Evolutionary conservation across 225 moss, liverwort and hornwort species (phyloP).

Genomic region (Pseudisothecium myosuroides): DNA sequence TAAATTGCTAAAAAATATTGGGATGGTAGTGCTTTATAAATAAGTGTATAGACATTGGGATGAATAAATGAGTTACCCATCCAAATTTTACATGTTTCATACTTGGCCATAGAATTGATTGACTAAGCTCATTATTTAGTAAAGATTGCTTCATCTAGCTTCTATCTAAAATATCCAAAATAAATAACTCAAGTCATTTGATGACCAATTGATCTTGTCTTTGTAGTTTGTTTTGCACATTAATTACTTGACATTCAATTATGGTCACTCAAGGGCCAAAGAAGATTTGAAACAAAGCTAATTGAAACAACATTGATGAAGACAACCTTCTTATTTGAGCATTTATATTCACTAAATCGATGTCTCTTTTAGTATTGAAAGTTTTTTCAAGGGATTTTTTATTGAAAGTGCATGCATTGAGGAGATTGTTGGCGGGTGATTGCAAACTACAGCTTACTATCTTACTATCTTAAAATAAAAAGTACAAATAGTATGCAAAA

Average conservation of each 20-base stretch:
- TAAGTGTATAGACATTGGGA: rapidly evolving
- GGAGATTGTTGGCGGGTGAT: not conserved
- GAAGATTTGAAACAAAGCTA: not conserved
- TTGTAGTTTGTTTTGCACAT: not conserved
- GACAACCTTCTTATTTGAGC: not conserved
- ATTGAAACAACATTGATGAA: not conserved
- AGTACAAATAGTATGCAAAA: not conserved
- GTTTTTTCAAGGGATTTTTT: not conserved
- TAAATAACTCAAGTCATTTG: not conserved
- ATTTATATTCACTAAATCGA: not conserved
- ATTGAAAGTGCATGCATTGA: not conserved
- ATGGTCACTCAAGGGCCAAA: not conserved
- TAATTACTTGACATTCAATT: not conserved
- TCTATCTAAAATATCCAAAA: not conserved
- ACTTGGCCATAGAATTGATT: not conserved
- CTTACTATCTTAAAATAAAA: too few species aligned
- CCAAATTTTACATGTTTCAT: too few species aligned
- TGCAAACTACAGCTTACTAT: not conserved
- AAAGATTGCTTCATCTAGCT: not conserved
- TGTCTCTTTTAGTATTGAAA: not conserved
- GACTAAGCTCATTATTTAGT: not conserved
- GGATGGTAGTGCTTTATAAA: not conserved
- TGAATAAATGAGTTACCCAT: not conserved
- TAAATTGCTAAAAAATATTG: not conserved
- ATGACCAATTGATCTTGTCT: not conserved